Percentiles rank a stretch among this genome's conserved stretches.
phyloP scores from a whole-genome alignment of 176 grass and related monocot species.

The Oryza officinalis region DNA sequence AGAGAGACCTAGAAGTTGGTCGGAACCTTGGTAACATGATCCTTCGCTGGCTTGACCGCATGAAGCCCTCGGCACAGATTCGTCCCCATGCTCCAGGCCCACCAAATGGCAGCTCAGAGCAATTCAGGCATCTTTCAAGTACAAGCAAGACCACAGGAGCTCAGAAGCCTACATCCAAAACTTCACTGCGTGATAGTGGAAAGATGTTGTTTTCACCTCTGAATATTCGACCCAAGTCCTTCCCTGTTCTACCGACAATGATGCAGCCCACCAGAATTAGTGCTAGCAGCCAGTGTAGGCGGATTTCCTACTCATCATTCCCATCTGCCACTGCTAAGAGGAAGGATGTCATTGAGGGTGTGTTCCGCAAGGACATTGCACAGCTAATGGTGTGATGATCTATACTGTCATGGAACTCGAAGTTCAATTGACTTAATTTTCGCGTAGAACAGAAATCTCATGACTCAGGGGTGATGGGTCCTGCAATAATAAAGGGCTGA shows the following conservation, averaged over 20 bases:
- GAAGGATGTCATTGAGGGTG: conserved; percentile 48
- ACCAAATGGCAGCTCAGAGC: conserved; percentile 21
- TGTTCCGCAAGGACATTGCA: conserved; percentile 88
- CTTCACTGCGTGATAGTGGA: conserved; percentile 33
- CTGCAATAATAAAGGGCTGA: conserved; percentile 37
- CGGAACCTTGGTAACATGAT: conserved; percentile 77
- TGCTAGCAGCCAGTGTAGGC: conserved; percentile 50
- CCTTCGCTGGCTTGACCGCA: conserved; percentile 84
- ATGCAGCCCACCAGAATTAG: conserved; percentile 49
- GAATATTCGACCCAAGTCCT: conserved; percentile 60
- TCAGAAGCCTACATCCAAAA: conserved; percentile 52
- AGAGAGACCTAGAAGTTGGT: conserved; percentile 82
- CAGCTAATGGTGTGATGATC: conserved; percentile 61
- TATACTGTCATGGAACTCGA: conserved; percentile 13
- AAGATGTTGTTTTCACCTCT: conserved; percentile 68
- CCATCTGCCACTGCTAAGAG: conserved; percentile 36
- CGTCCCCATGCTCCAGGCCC: conserved; percentile 47
- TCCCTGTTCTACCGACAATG: conserved; percentile 63
- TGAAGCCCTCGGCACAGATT: conserved; percentile 97
- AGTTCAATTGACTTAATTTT: conserved; percentile 15
- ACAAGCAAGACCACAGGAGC: conserved; percentile 39
- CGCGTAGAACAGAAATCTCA: conserved; percentile 7
- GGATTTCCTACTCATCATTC: conserved; percentile 42
- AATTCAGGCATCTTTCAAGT: conserved; percentile 31
- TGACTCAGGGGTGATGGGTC: background rate